phyloP scores from a whole-genome alignment of 257 asterid genomes.

The Jacaranda mimosifolia region DNA sequence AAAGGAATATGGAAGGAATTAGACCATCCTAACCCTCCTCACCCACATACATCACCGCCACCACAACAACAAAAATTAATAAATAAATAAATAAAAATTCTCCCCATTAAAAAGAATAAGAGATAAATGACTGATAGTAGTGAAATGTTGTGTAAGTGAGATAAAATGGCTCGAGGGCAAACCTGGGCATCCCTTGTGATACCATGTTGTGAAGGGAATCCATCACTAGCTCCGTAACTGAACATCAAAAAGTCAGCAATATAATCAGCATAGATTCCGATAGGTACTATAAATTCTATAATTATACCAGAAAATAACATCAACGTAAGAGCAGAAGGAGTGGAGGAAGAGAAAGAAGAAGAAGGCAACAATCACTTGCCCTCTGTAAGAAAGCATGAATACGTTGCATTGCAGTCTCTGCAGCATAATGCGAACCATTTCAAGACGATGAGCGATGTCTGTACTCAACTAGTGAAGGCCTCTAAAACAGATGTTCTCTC shows the following conservation, averaged over 20 bases:
- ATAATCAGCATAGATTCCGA: constrained; percentile 25
- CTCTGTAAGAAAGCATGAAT: constrained; percentile 98
- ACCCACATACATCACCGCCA: background rate
- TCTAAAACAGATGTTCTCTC: constrained; percentile 24
- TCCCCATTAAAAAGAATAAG: background rate
- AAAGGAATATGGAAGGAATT: constrained; percentile 33
- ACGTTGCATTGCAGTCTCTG: constrained; percentile 95
- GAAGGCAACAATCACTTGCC: constrained; percentile 57
- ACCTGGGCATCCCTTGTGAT: constrained; percentile 97
- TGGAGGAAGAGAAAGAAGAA: background rate
- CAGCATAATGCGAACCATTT: constrained; percentile 87
- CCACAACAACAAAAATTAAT: background rate
- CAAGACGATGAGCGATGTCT: constrained; percentile 99
- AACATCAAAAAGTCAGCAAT: constrained; percentile 25
- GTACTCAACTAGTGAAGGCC: constrained; percentile 65
- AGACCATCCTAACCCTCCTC: constrained; percentile 5
- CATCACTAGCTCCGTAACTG: constrained; percentile 99
- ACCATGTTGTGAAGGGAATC: constrained; percentile 95
- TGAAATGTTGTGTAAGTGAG: constrained; percentile 13
- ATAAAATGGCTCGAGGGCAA: constrained; percentile 31
- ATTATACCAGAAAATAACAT: constrained; percentile 26
- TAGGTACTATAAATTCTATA: background rate
- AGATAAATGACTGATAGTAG: background rate
- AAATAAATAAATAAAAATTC: background rate
- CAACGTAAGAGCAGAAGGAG: constrained; percentile 15